Percentiles rank a stretch among this genome's conserved stretches.
Conservation (phyloP, 208 protist genomes). For the Eutreptiella sp. region DNA sequence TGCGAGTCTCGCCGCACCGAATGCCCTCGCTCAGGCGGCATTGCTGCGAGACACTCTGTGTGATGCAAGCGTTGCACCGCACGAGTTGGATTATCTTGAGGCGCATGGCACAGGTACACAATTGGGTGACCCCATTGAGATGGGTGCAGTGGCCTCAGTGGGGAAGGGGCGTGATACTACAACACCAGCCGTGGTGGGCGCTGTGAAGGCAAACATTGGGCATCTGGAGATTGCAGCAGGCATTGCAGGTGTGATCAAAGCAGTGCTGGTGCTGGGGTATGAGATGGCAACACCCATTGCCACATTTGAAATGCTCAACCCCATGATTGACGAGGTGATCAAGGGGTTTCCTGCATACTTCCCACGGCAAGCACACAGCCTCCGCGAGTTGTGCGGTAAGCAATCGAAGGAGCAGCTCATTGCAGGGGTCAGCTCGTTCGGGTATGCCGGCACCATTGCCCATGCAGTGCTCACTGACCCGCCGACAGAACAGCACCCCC, state of each 20-base stretch:
- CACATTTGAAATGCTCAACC: no score
- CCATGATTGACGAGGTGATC: no score
- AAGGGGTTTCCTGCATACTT: no score
- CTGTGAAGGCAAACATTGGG: slow-evolving; percentile 39
- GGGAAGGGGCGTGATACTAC: no score
- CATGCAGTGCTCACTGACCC: no score
- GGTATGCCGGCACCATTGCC: no score
- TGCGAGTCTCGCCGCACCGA: slow-evolving; percentile 34
- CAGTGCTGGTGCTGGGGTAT: slow-evolving; percentile 2
- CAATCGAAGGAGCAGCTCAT: no score
- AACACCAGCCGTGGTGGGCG: slow-evolving; percentile 24
- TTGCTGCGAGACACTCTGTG: slow-evolving; percentile 28
- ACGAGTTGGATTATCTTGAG: slow-evolving; percentile 42
- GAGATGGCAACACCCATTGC: no score
- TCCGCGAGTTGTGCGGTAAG: no score
- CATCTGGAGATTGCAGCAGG: slow-evolving; percentile 36
- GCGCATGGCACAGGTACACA: slow-evolving; percentile 47
- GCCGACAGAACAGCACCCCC: no score
- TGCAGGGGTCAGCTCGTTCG: no score
- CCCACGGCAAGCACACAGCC: no score
- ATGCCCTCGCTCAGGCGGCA: slow-evolving; percentile 32
- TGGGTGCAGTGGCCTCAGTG: slow-evolving; percentile 19
- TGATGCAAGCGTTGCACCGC: slow-evolving; percentile 7
- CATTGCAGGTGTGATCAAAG: slow-evolving; percentile 29
- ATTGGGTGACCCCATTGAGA: slow-evolving; percentile 49